Evolutionary conservation across 1,139 yeast species (phyloP).

Genomic region (Lodderomyces margitis): DNA sequence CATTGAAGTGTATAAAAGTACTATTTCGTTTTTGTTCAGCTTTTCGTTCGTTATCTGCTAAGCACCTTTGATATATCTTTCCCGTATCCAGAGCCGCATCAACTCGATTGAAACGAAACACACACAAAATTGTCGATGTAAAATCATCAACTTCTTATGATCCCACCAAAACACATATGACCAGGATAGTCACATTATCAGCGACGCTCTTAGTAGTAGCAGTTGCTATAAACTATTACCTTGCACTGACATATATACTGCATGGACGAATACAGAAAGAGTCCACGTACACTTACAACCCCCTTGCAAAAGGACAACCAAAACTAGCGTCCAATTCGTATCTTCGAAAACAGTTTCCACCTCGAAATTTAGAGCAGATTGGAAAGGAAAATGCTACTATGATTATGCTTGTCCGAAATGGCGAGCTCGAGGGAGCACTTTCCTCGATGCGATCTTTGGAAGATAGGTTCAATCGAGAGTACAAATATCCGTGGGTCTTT

Average conservation of each 20-base stretch:
- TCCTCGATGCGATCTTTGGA: slow-evolving; percentile 45
- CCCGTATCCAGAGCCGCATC: slow-evolving; percentile 2
- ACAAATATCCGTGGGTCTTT: slow-evolving; percentile 48
- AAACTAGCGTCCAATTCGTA: slow-evolving; percentile 48
- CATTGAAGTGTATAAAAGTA: too few relatives aligned
- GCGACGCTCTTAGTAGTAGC: slow-evolving; percentile 7
- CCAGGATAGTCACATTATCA: not conserved
- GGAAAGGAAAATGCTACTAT: slow-evolving; percentile 53
- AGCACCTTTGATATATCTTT: too few relatives aligned
- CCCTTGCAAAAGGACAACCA: slow-evolving; percentile 17
- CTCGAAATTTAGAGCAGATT: slow-evolving; percentile 31
- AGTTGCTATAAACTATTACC: slow-evolving; percentile 18
- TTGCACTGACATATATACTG: slow-evolving; percentile 7
- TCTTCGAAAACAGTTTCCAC: slow-evolving; percentile 26
- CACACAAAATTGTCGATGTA: not conserved
- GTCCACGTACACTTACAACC: slow-evolving; percentile 8
- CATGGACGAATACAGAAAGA: not conserved
- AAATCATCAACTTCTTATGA: not conserved
- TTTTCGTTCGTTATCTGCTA: too few relatives aligned
- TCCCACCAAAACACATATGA: not conserved
- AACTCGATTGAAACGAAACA: not conserved
- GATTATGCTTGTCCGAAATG: slow-evolving; percentile 46
- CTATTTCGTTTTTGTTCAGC: too few relatives aligned
- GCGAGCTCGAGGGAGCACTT: slow-evolving; percentile 41
- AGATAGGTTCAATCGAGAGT: slow-evolving; percentile 46